Base-by-base conservation (phyloP, 495 filamentous ascomycete genomes). In the Xylaria intraflava region DNA sequence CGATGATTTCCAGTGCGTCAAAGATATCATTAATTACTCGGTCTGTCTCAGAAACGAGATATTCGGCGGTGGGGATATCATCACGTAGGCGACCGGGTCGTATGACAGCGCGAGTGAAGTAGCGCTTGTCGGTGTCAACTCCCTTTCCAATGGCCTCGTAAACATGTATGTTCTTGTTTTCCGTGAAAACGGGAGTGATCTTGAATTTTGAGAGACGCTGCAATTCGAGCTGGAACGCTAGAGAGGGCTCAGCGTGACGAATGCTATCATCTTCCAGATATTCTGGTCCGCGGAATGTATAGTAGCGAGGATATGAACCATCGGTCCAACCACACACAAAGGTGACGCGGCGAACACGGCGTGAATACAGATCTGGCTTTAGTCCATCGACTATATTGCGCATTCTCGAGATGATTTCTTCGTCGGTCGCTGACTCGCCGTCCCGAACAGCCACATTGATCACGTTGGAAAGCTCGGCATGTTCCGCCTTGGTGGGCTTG, bases 151-250 rank as follows among this genome's bases (percentile, higher is more conserved):
- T 75, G 38, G 89, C 93, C 74, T 97, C 90, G 72, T 97, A 98
- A 46, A 98, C 90, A 72, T 97, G 94, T 55, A 98, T 96, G 74
- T 94, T 96, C 56, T 92, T 84, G 75, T 98, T 98, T 70, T 97
- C 92, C 0, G 94, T 97, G 77, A 98, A 98, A 39, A 97, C 89
- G 0, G 93, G 91, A 72, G 89, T 93, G 74, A 97, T 92, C 70
- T 86, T 84, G 83, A 98, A 98, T 69, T 96, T 97, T 62, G 88
- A 86, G 38, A 98, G 82, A 71, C 93, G 85, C 19, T 86, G 84
- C 53, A 98, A 81, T 70, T 98, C 93, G 61, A 96, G 84, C 78
- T 98, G 93, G 87, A 97, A 98, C 62, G 93, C 90, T 62, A 96
- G 75, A 45, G 93, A 92, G 38, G 93, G 93, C 72, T 98, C 93